These are phyloP conservation scores for Boletus subluridellus DNA, from an alignment of 1,284 basidiomycete species.

Conservation along the genomic window DNA sequence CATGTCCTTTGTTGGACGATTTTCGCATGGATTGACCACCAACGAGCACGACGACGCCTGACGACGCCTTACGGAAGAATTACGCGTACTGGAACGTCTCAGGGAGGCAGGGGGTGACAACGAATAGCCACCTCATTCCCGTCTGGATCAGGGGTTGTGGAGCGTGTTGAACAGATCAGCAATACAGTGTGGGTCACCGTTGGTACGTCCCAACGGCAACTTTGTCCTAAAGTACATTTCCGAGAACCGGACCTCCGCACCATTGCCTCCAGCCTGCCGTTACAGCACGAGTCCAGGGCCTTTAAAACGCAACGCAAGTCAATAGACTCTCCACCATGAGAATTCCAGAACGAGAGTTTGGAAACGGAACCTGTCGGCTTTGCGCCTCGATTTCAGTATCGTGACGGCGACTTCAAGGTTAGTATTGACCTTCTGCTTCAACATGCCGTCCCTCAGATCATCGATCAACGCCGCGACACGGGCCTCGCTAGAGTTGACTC, in stretches of 20 bases:
- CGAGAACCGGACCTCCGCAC: not conserved
- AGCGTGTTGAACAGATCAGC: constrained; percentile 6
- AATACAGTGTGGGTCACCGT: constrained; percentile 8
- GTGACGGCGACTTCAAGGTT: not conserved
- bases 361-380: not conserved
- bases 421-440: not conserved
- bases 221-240: not conserved
- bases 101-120: constrained; percentile 35
- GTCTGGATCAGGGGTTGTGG: constrained; percentile 48
- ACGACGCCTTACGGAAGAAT: constrained; percentile 23
- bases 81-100: constrained; percentile 39
- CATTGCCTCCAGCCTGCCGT: not conserved
- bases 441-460: not conserved
- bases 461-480: not conserved
- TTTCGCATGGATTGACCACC: not conserved
- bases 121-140: constrained; percentile 36
- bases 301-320: not conserved
- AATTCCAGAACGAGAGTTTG: not conserved
- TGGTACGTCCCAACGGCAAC: not conserved
- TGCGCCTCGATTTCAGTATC: not conserved
- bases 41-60: not conserved
- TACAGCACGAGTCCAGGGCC: constrained; percentile 3
- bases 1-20: not conserved
- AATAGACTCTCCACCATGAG: not conserved
- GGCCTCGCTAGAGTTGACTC: constrained; percentile 2